Evolutionary conservation across 805 yeast species (phyloP), one percentile per base, ranked within the genome.

Genomic region (Komagataella mondaviorum): DNA sequence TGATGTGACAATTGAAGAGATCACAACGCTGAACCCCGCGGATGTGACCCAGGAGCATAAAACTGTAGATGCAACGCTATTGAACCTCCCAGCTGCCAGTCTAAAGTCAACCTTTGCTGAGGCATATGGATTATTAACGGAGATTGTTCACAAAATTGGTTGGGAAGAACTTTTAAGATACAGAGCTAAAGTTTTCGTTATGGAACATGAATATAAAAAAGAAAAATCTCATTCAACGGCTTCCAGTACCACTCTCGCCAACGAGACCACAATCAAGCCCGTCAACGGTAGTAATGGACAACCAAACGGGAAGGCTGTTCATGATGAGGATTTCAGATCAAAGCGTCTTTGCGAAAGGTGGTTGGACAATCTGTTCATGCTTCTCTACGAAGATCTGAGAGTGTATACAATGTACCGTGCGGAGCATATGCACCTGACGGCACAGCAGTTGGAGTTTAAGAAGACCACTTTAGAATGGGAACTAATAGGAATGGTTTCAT

Each of bases 351-450:
- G 88, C 68, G 88, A 82, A 62, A 72, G 87, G 60, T 82, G 88
- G 88, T 69, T 82, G 53, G 88, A 82, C 64, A 81, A 81, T 60
- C 64, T 82, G 53, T 82, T 82, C 62, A 81, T 82, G 87, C 62
- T 82, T 6, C 65, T 82, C 43, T 82, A 81, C 60, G 88, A 82
- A 58, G 95, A 86, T 62, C 72, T 86, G 60, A 74, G 85, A 60
- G 80, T 88, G 1, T 91, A 86, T 65, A 89, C 96, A 1, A 78
- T 88, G 75, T 91, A 96, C 93, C 90, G 89, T 63, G 89, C 96
- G 0, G 96, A 93, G 63, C 76, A 77, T 57, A 78, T 89, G 55
- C 96, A 91, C 66, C 84, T 85, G 68, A 89, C 85, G 64, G 88
- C 95, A 5, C 96, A 88, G 63, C 87, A 88, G 65, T 73, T 88